phyloP scores from a whole-genome alignment of 305 asterid species.

The Fraxinus paxiana region DNA sequence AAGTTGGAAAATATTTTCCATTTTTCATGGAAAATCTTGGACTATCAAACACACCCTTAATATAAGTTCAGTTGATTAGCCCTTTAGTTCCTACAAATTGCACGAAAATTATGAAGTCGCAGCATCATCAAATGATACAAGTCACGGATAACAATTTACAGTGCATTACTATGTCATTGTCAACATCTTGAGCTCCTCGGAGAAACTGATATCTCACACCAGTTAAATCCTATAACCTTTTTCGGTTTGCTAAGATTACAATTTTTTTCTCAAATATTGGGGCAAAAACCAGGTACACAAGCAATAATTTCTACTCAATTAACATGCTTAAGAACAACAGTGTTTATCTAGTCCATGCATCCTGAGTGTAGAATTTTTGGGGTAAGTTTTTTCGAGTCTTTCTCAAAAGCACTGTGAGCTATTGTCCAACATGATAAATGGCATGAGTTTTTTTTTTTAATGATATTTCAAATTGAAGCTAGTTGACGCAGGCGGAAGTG shows the following conservation, averaged over 20 bases:
- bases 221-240: background rate
- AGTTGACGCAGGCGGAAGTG: background rate
- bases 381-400: background rate
- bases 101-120: background rate
- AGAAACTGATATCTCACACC: background rate
- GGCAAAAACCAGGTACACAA: background rate
- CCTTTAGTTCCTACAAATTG: background rate
- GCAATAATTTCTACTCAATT: background rate
- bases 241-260: background rate
- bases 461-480: slow-evolving; percentile 1
- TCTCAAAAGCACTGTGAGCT: background rate
- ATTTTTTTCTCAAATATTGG: background rate
- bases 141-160: background rate
- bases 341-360: background rate
- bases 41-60: too few species aligned
- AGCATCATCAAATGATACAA: background rate
- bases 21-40: too few species aligned
- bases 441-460: too few species aligned
- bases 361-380: background rate
- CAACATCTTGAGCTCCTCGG: background rate
- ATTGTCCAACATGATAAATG: background rate
- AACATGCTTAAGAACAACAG: background rate
- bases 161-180: background rate
- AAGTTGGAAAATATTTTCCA: too few species aligned
- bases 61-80: background rate